Conservation (phyloP, 208 protist species). For the Trypanosoma rangeli region DNA sequence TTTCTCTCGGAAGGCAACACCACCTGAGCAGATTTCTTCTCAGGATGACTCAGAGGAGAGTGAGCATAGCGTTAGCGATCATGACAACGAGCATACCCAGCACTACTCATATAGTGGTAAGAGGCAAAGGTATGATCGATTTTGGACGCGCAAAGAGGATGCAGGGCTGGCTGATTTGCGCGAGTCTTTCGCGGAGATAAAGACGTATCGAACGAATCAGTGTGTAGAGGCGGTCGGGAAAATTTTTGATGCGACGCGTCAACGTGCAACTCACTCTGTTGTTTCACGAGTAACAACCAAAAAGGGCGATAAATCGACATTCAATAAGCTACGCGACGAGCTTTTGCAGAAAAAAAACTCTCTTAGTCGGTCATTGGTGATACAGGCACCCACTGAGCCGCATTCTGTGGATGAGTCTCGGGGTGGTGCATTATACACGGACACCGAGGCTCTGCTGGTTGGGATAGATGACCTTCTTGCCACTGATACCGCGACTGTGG, state of each 20-base stretch:
- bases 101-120: constrained; percentile 9
- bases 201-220: constrained; percentile 28
- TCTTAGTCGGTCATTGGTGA: background rate
- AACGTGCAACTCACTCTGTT: background rate
- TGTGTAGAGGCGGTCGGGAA: background rate
- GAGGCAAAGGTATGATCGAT: constrained; percentile 15
- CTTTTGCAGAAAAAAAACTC: constrained; percentile 22
- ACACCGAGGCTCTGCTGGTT: constrained; percentile 7
- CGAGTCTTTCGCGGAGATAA: constrained; percentile 11
- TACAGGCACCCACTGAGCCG: background rate
- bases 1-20: background rate
- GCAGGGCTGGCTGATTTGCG: background rate
- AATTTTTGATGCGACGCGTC: background rate
- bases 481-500: background rate
- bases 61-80: background rate
- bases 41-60: background rate
- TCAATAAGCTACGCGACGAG: constrained; percentile 22
- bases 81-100: background rate
- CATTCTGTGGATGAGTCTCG: background rate
- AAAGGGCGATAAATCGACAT: background rate
- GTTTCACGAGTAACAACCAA: background rate
- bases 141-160: background rate
- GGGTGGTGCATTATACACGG: background rate
- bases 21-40: background rate
- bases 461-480: constrained; percentile 24